Evolutionary conservation across 805 yeast genomes (phyloP).

Genomic region (Danielozyma ontarioensis): DNA sequence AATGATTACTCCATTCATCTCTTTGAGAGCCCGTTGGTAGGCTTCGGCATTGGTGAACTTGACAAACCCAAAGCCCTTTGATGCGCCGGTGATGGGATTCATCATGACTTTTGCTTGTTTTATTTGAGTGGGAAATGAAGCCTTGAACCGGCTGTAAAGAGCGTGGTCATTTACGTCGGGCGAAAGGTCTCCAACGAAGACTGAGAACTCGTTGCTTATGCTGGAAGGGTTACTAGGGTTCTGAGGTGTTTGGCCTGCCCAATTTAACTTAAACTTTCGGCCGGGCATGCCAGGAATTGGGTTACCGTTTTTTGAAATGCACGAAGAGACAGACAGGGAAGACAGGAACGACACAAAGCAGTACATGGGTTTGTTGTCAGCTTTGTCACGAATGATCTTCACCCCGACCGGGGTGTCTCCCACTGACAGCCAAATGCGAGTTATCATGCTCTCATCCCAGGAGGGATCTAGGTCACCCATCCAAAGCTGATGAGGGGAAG

Average conservation of each 20-base stretch:
- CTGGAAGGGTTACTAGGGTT: constrained; percentile 11
- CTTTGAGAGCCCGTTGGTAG: constrained; percentile 65
- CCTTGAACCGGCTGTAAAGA: constrained; percentile 60
- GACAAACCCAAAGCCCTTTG: constrained; percentile 90
- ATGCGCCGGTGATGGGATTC: constrained; percentile 62
- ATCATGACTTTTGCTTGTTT: constrained; percentile 73
- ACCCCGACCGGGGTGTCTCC: constrained; percentile 60
- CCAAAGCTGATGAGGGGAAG: constrained; percentile 46
- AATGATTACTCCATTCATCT: constrained; percentile 75
- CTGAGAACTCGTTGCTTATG: constrained; percentile 52
- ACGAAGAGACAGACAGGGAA: constrained; percentile 56
- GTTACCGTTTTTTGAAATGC: constrained; percentile 63
- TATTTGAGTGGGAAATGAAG: constrained; percentile 62
- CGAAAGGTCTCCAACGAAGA: constrained; percentile 83
- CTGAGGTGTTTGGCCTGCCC: constrained; percentile 14
- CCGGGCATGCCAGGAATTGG: constrained; percentile 63
- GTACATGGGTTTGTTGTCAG: constrained; percentile 41
- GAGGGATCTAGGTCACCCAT: constrained; percentile 89
- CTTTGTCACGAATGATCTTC: constrained; percentile 69
- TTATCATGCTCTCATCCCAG: constrained; percentile 71
- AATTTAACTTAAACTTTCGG: constrained; percentile 56
- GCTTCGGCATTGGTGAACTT: constrained; percentile 61
- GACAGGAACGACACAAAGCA: constrained; percentile 75
- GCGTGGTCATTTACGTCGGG: constrained; percentile 66
- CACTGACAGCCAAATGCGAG: constrained; percentile 61